phyloP scores from a whole-genome alignment of 352 stramenopile species.

The Phytophthora quininea region DNA sequence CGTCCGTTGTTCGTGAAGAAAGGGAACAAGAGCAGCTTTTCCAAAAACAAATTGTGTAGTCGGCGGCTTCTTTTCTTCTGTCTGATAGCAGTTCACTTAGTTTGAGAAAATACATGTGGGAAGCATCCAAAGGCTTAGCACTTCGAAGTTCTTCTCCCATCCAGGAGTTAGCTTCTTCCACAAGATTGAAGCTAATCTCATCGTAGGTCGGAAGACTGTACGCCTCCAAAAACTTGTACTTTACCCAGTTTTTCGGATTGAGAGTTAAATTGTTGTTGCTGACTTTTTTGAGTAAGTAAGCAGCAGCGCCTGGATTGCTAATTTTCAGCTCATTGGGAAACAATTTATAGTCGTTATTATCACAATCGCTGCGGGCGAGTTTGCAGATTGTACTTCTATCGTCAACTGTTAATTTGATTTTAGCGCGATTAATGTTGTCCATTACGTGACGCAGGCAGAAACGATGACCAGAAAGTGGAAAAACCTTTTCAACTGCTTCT shows the following conservation, averaged over 20 bases:
- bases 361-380: slow-evolving; percentile 9
- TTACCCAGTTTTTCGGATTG: slow-evolving; percentile 27
- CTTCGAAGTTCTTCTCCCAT: slow-evolving; percentile 10
- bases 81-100: neutral
- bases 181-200: slow-evolving; percentile 22
- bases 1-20: too few species aligned
- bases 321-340: neutral
- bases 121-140: slow-evolving; percentile 9
- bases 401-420: neutral
- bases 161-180: slow-evolving; percentile 21
- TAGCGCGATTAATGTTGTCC: slow-evolving; percentile 10
- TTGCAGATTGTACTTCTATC: slow-evolving; percentile 1
- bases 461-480: slow-evolving; percentile 6
- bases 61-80: neutral
- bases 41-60: neutral
- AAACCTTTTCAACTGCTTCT: neutral
- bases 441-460: slow-evolving; percentile 17
- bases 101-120: slow-evolving; percentile 5
- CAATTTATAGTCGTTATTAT: slow-evolving; percentile 10
- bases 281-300: slow-evolving; percentile 16
- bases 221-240: slow-evolving; percentile 24
- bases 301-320: neutral
- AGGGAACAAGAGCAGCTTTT: too few species aligned
- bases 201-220: slow-evolving; percentile 22
- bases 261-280: too few species aligned